Base-by-base conservation (phyloP, 2,329 filamentous ascomycete species). In the Fusarium nanum region DNA sequence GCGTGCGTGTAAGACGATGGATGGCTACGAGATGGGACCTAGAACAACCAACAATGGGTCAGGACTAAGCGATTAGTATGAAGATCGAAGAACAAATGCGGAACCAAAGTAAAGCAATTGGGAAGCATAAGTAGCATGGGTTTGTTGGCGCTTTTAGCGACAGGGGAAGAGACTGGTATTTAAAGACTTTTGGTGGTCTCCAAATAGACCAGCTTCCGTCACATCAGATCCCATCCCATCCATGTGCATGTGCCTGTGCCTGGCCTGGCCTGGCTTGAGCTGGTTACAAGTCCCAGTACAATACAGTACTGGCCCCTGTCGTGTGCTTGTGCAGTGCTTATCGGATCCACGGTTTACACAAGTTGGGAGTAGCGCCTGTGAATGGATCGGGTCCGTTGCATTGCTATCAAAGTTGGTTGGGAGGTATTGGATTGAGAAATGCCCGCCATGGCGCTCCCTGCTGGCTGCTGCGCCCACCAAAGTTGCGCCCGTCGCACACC, bases 401-500 rank as follows among this genome's bases (percentile, higher is more conserved):
- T 62, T 60, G 69, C 69, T 72, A 72, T 72, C 63, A 66, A 53
- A 72, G 52, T 71, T 67, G 59, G 64, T 69, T 53, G 70, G 58
- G 45, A 53, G 18, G 49, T 34, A 42, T 53, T 53, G 49, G 34
- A 42, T 28, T 53, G 49, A 53, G 34, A 63, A 59, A 67, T 64
- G 59, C 62, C 60, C 49, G 28, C 41, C 34, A 73, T 65, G 62
- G 60, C 64, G 67, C 49, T 59, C 60, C 62, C 60, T 65, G 46
- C 45, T 64, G 56, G 59, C 60, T 65, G 46, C 48, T 64, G 56
- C 64, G 68, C 64, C 68, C 53, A 64, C 67, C 48, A 62, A 44
- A 48, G 55, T 64, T 73, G 73, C 73, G 73, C 72, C 73, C 73
- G 73, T 64, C 61, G 60, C 60, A 69, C 71, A 70, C 72, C 70